Base-by-base conservation (phyloP, 257 asterid species). In the Nemophila menziesii region DNA sequence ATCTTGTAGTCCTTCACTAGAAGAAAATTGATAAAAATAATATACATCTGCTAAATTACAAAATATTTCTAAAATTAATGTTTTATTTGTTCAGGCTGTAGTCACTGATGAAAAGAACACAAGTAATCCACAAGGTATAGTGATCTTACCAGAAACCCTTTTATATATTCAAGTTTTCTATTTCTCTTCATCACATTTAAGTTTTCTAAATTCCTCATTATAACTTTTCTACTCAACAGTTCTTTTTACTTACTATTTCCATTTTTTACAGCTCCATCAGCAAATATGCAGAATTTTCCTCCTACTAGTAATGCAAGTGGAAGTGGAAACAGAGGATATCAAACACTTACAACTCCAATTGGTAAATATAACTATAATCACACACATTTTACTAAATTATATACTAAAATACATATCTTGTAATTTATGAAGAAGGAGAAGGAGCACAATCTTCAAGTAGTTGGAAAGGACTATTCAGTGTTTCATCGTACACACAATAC, bases 401-500 rank as follows among this genome's bases (percentile, higher is more conserved):
- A n/a, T 26, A 22, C 21, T 46, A 9, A 56, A 22, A 8, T 33
- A 19, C 21, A 41, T 52, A 43, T 21, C 48, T 60, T 41, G 39
- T 42, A 42, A 46, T 48, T 19, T 58, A 42, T 61, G 67, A 15
- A 40, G 44, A 15, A 64, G 92, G 69, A 39, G 80, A 72, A 58
- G 90, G 57, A 42, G 74, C 69, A 51, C 92, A 71, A 47, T 62
- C 90, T 47, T 53, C 80, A 54, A 80, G 49, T 73, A 73, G 64
- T 66, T 80, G 94, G 95, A 76, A 70, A 38, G 98, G 98, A 38
- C 44, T 80, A 12, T 74, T 89, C 49, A 89, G 75, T 50, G 44
- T 89, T 63, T 76, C 80, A 17, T 89, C 98, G 2, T 89, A 84
- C 62, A 75, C 82, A 16, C 94, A 89, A 42, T 89, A 84, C 67